Conservation (phyloP, 768 basidiomycete species). For the Panaeolus papilionaceus region DNA sequence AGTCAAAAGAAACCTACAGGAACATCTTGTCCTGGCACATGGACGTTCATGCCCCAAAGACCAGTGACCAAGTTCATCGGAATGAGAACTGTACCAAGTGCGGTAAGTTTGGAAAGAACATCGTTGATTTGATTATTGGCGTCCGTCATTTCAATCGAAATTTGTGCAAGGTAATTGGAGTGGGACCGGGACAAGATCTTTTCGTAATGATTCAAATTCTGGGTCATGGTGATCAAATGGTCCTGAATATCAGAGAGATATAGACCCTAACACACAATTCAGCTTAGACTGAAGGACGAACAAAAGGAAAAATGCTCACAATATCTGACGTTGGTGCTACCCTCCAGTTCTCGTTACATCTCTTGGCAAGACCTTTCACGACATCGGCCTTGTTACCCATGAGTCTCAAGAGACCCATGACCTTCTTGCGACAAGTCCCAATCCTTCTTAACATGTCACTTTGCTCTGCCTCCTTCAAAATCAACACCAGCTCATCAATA, state of each 20-base stretch:
- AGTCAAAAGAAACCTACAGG: slow-evolving; percentile 38
- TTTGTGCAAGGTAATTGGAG: slow-evolving; percentile 99
- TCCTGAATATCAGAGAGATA: slow-evolving; percentile 97
- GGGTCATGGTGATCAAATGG: slow-evolving; percentile 99
- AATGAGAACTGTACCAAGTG: slow-evolving; percentile 95
- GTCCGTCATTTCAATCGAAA: slow-evolving; percentile 99
- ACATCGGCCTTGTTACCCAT: slow-evolving; percentile 99
- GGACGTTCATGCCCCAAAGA: slow-evolving; percentile 99
- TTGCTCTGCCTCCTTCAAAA: slow-evolving; percentile 94
- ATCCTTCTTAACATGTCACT: slow-evolving; percentile 98
- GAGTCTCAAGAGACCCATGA: slow-evolving; percentile 94
- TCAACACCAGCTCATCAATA: slow-evolving; percentile 97
- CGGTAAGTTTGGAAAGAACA: slow-evolving; percentile 95
- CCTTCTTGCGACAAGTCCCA: slow-evolving; percentile 98
- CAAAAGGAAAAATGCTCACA: slow-evolving; percentile 49
- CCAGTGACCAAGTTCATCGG: slow-evolving; percentile 98
- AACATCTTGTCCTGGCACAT: slow-evolving; percentile 86
- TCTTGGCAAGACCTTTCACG: slow-evolving; percentile 96
- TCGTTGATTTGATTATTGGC: slow-evolving; percentile 99
- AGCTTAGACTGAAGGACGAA: slow-evolving; percentile 12
- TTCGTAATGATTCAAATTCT: slow-evolving; percentile 99
- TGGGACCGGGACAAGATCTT: slow-evolving; percentile 99
- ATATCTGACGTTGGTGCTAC: slow-evolving; percentile 98
- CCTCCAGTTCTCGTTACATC: slow-evolving; percentile 99
- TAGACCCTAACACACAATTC: slow-evolving; percentile 66